phyloP scores from a whole-genome alignment of 768 basidiomycete species.

The Coprinopsis cinerea region DNA sequence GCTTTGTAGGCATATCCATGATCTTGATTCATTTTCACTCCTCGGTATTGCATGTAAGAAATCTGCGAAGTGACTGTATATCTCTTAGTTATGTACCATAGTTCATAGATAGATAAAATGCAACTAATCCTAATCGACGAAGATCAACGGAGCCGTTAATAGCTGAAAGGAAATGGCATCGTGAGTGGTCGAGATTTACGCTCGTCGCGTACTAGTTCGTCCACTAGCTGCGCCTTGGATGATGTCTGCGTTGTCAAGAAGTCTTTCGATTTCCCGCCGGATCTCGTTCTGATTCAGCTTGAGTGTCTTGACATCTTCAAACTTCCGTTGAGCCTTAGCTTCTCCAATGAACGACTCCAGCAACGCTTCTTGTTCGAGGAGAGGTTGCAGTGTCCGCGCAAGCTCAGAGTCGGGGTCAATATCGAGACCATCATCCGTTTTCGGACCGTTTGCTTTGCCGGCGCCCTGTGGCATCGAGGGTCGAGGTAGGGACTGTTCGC shows the following conservation, averaged over 20 bases:
- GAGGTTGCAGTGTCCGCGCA: constrained; percentile 73
- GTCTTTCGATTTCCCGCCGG: constrained; percentile 70
- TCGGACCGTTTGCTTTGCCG: constrained; percentile 12
- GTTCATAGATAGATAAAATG: background rate
- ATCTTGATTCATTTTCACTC: no score
- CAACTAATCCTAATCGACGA: background rate
- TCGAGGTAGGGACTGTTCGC: constrained; percentile 41
- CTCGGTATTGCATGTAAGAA: no score
- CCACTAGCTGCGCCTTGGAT: no score
- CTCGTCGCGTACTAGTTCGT: no score
- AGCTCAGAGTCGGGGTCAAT: constrained; percentile 63
- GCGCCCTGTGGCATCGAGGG: constrained; percentile 29
- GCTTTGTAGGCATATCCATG: no score
- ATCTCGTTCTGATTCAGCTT: constrained; percentile 80
- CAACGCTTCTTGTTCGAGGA: constrained; percentile 91
- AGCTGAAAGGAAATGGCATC: no score
- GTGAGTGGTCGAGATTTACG: no score
- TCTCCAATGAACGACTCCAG: constrained; percentile 88
- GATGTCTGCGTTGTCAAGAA: constrained; percentile 33
- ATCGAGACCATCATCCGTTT: constrained; percentile 33
- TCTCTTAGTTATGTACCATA: background rate
- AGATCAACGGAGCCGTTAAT: background rate
- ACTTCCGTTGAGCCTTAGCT: constrained; percentile 85
- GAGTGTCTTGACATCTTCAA: constrained; percentile 89
- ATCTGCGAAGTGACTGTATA: background rate